Evolutionary conservation across 371 early-diverging fungal genomes (phyloP).

Genomic region (Mucor ambiguus): DNA sequence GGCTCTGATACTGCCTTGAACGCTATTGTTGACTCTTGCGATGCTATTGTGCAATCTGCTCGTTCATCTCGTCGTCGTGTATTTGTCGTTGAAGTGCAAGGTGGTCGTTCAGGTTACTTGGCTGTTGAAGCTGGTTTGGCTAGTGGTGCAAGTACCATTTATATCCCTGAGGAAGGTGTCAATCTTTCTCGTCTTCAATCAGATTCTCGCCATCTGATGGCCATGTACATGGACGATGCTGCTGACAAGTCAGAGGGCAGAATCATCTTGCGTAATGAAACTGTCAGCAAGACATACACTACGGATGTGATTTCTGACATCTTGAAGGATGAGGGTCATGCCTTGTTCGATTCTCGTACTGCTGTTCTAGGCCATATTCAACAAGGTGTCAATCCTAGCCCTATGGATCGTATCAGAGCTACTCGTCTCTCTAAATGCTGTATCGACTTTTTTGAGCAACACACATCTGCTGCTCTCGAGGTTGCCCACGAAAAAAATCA

Average conservation of each 20-base stretch:
- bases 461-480: conserved; percentile 37
- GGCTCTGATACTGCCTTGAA: conserved; percentile 84
- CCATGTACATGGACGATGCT: conserved; percentile 77
- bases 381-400: conserved; percentile 96
- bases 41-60: conserved; percentile 92
- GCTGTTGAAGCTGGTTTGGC: conserved; percentile 92
- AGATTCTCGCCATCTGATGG: conserved; percentile 81
- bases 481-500: conserved; percentile 20
- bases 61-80: conserved; percentile 90
- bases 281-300: conserved; percentile 82
- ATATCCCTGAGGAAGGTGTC: conserved; percentile 97
- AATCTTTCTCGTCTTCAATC: conserved; percentile 76
- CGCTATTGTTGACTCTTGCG: conserved; percentile 93
- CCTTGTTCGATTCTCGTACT: conserved; percentile 90
- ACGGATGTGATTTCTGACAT: conserved; percentile 94
- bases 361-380: conserved; percentile 97
- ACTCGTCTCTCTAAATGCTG: conserved; percentile 81
- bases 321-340: conserved; percentile 89
- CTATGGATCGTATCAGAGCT: conserved; percentile 95
- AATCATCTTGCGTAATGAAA: conserved; percentile 73
- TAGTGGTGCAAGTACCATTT: conserved; percentile 91
- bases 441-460: conserved; percentile 62
- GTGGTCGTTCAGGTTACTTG: conserved; percentile 96
- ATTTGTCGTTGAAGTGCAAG: conserved; percentile 99
- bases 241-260: conserved; percentile 52